These are phyloP conservation scores for Isabelozyma pseudorhagii DNA, from an alignment of 805 yeast genomes.

Conservation along the genomic window DNA sequence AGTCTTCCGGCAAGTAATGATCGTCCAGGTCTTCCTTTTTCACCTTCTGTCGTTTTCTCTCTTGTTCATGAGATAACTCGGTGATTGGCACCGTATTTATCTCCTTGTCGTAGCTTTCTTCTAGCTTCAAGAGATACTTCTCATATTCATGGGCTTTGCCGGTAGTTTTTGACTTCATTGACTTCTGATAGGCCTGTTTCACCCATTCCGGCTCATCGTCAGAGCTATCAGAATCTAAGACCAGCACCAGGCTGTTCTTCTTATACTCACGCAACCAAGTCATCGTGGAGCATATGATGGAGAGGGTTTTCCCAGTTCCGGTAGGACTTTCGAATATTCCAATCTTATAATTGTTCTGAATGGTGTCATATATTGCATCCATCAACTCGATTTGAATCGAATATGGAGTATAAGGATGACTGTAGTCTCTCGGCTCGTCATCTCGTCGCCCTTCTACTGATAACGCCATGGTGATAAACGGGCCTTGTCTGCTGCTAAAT, in stretches of 20 bases:
- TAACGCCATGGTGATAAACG: too few relatives aligned
- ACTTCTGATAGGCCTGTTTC: slow-evolving; percentile 30
- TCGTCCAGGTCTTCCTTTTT: slow-evolving; percentile 5
- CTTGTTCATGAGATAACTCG: neutral
- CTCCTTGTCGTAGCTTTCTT: slow-evolving; percentile 16
- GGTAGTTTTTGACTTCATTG: slow-evolving; percentile 25
- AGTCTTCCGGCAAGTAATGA: slow-evolving; percentile 32
- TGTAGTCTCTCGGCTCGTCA: slow-evolving; percentile 24
- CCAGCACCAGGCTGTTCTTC: slow-evolving; percentile 1
- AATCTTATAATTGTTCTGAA: slow-evolving; percentile 53
- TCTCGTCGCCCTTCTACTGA: neutral
- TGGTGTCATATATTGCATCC: slow-evolving; percentile 66
- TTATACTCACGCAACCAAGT: slow-evolving; percentile 71
- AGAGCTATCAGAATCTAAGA: slow-evolving; percentile 17
- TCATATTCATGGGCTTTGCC: slow-evolving; percentile 37
- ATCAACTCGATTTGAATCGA: slow-evolving; percentile 73
- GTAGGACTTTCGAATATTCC: slow-evolving; percentile 93
- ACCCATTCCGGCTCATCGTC: slow-evolving; percentile 76
- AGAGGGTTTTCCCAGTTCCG: slow-evolving; percentile 90
- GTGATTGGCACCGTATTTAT: slow-evolving; percentile 7
- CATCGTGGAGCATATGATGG: slow-evolving; percentile 79
- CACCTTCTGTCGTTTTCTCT: slow-evolving; percentile 4
- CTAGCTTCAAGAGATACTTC: slow-evolving; percentile 32
- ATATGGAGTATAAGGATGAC: slow-evolving; percentile 84
- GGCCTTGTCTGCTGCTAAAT: too few relatives aligned